A percentile compares a stretch with the other conserved stretches of the same genome.
These are phyloP conservation scores for Stipa capillata DNA, from an alignment of 176 grass and related monocot species.

Conservation along the genomic window DNA sequence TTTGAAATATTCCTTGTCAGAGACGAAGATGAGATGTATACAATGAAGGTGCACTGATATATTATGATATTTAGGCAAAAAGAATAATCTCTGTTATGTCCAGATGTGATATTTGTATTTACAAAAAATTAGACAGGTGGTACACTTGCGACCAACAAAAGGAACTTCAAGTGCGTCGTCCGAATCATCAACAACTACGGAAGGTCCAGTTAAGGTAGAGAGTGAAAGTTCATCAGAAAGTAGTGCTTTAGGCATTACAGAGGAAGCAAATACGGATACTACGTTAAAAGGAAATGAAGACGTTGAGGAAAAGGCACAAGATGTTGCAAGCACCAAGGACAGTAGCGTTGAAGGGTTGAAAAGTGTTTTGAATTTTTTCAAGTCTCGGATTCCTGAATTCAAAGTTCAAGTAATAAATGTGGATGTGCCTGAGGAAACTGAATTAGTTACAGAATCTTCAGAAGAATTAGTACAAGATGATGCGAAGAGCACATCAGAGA, in stretches of 20 bases:
- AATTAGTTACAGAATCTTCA: constrained; percentile 34
- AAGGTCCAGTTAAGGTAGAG: constrained; percentile 31
- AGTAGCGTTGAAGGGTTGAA: constrained; percentile 49
- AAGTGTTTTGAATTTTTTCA: constrained; percentile 69
- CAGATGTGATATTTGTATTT: constrained; percentile 39
- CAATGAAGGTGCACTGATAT: constrained; percentile 62
- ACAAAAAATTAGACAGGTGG: constrained; percentile 69
- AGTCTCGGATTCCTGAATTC: constrained; percentile 71
- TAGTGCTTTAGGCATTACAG: constrained; percentile 3
- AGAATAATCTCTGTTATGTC: not conserved
- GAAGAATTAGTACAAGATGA: constrained; percentile 64
- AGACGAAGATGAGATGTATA: constrained; percentile 55
- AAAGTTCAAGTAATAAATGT: constrained; percentile 64
- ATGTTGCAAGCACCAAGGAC: constrained; percentile 35
- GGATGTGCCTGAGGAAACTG: constrained; percentile 45
- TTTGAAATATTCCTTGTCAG: constrained; percentile 90
- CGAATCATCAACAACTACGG: constrained; percentile 12
- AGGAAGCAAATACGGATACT: constrained; percentile 29
- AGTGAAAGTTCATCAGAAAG: constrained; percentile 26
- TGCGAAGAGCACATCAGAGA: constrained; percentile 41
- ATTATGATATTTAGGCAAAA: not conserved
- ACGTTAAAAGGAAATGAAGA: constrained; percentile 26
- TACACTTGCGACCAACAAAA: constrained; percentile 61
- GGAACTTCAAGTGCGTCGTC: constrained; percentile 40
- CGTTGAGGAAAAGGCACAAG: constrained; percentile 33